These are phyloP conservation scores for Lippia alba DNA, from an alignment of 305 asterid species.

Conservation along the genomic window DNA sequence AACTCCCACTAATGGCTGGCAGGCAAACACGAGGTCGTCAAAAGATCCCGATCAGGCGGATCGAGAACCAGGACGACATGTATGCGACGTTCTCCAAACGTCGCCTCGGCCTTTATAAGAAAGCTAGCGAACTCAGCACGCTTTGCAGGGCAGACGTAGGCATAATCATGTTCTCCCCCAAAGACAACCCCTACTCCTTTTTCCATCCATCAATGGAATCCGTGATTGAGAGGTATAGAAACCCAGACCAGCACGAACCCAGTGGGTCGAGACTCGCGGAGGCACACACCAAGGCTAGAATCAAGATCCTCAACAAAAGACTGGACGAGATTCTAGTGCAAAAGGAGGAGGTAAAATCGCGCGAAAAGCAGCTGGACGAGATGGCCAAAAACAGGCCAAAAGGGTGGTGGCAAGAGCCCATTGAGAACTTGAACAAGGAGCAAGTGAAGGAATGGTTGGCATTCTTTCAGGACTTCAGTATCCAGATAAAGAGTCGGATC, in stretches of 20 bases:
- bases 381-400: not conserved
- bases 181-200: slow-evolving; percentile 37
- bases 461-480: not conserved
- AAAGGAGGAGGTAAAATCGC: not conserved
- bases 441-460: not conserved
- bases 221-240: slow-evolving; percentile 14
- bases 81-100: slow-evolving; percentile 45
- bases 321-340: slow-evolving; percentile 14
- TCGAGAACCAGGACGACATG: slow-evolving; percentile 20
- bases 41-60: slow-evolving; percentile 33
- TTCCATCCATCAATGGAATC: slow-evolving; percentile 43
- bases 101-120: slow-evolving; percentile 23
- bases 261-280: not conserved
- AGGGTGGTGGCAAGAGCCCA: not conserved
- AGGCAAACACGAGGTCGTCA: slow-evolving; percentile 38
- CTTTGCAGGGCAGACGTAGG: slow-evolving; percentile 41
- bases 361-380: slow-evolving; percentile 19
- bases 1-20: slow-evolving; percentile 2
- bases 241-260: not conserved
- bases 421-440: not conserved
- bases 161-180: slow-evolving; percentile 39
- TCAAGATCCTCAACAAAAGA: not conserved
- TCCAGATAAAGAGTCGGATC: not conserved
- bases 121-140: slow-evolving; percentile 37
- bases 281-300: not conserved